Base-by-base conservation (phyloP, 305 asterid genomes). In the Solanum aculeatissimum region DNA sequence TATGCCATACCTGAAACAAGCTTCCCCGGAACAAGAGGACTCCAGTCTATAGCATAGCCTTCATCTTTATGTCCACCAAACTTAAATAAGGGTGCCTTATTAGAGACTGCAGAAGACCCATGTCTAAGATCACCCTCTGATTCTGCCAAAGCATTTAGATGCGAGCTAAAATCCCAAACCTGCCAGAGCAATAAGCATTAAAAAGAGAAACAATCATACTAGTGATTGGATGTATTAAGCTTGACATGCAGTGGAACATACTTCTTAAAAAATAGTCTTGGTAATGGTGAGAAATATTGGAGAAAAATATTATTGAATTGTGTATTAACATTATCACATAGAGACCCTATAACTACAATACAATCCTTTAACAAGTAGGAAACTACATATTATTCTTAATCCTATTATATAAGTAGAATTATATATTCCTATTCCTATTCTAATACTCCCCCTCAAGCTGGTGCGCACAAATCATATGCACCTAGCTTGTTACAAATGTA, bases 41-140 rank as follows among this genome's bases (percentile, higher is more conserved):
- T 94, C 98, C 99, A 96, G 87, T 96, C 99, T 47, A 96, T 84
- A 84, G 98, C 98, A 88, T 88, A 96, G 72, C 99, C 99, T 93
- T 95, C 99, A 92, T 95, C 98, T 88, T 92, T 91, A 91, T 95
- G 99, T 32, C 98, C 97, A 3, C 72, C 87, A 91, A 91, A 96
- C 86, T 92, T 93, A 75, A 89, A 87, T 69, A 95, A 82, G 79
- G 99, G 98, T 82, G 94, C 84, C 87, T 96, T 97, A 84, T 92
- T 95, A 47, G 57, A 86, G 19, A 86, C 88, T 21, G 89, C 68
- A 7, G 94, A 62, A 87, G 86, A 95, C 84, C 90, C 96, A 57
- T 82, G 85, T 80, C 82, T 58, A 84, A 89, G 84, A 83, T 89
- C 91, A 63, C 88, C 32, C 79, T 86, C 91, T 6, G 94, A 91